Evolutionary conservation across 1,284 basidiomycete species (phyloP).

Genomic region (Ustilago curta): DNA sequence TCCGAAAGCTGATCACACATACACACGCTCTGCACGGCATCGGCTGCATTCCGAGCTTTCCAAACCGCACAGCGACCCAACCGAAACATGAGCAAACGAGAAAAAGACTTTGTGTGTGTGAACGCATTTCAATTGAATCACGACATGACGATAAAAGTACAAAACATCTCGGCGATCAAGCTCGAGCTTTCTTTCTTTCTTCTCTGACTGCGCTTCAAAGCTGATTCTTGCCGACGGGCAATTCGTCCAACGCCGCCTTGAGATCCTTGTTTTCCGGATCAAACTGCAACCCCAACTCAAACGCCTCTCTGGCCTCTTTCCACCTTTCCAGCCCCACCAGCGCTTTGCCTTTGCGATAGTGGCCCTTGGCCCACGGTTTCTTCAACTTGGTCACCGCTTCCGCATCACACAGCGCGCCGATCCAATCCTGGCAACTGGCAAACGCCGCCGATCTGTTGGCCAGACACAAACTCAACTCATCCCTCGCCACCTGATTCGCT

Average conservation of each 20-base stretch:
- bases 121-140: no score
- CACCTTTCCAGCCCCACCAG: constrained; percentile 79
- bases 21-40: no score
- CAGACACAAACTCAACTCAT: constrained; percentile 87
- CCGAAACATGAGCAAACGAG: no score
- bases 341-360: constrained; percentile 91
- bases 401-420: constrained; percentile 88
- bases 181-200: no score
- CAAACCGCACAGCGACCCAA: no score
- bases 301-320: constrained; percentile 84
- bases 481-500: constrained; percentile 80
- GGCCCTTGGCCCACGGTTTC: constrained; percentile 91
- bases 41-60: no score
- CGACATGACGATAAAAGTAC: constrained; percentile 1
- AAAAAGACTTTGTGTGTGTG: no score
- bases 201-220: constrained; percentile 8
- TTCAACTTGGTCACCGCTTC: constrained; percentile 88
- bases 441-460: constrained; percentile 92
- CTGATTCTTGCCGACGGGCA: constrained; percentile 42
- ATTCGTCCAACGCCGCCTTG: constrained; percentile 27
- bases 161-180: background rate
- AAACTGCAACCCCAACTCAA: constrained; percentile 85
- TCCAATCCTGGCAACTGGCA: constrained; percentile 79
- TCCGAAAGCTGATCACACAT: no score
- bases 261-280: constrained; percentile 79